Evolutionary conservation across 1,284 basidiomycete species (phyloP).

Genomic region (Peniophora sp.): DNA sequence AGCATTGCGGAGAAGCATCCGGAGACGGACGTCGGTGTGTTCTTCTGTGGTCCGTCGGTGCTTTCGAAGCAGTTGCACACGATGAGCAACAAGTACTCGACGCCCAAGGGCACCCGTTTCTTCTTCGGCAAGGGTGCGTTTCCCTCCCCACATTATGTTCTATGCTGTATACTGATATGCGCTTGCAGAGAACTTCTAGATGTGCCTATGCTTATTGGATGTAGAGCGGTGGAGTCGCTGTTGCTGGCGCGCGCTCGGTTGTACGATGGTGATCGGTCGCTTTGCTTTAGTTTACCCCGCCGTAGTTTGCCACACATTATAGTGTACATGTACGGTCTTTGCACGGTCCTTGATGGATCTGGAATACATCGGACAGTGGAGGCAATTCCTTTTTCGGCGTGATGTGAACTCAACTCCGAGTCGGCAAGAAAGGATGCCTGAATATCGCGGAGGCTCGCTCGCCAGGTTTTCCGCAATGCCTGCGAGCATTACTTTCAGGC

Average conservation of each 20-base stretch:
- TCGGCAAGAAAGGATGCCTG: too few species aligned
- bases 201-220: background rate
- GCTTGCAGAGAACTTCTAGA: slow-evolving; percentile 25
- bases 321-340: background rate
- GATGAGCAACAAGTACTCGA: slow-evolving; percentile 82
- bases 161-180: background rate
- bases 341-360: background rate
- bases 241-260: background rate
- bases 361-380: background rate
- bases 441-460: too few species aligned
- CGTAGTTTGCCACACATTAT: background rate
- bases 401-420: too few species aligned
- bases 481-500: too few species aligned
- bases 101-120: slow-evolving; percentile 73
- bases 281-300: background rate
- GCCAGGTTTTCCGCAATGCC: too few species aligned
- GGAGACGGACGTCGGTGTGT: slow-evolving; percentile 80
- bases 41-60: slow-evolving; percentile 74
- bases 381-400: background rate
- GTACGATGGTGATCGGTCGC: background rate
- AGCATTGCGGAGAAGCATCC: slow-evolving; percentile 73
- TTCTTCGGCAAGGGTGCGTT: slow-evolving; percentile 76
- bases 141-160: background rate
- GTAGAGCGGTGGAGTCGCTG: background rate
- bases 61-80: slow-evolving; percentile 66